phyloP scores from a whole-genome alignment of 176 grass and related monocot genomes.

The Rhynchospora tenuis region DNA sequence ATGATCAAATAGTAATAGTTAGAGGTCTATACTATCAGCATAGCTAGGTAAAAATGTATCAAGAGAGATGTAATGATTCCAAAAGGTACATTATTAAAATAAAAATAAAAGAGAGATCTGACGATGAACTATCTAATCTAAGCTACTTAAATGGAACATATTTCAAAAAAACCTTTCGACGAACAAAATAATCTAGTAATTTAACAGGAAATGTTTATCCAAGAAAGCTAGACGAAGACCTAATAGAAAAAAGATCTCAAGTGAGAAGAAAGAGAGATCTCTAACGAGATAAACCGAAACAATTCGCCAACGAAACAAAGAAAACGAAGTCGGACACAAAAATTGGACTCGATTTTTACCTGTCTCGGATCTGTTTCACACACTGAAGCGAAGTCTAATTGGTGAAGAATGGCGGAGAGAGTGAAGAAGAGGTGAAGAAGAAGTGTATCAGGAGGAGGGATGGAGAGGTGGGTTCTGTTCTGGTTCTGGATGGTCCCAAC shows the following conservation, averaged over 20 bases:
- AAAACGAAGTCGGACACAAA: neutral
- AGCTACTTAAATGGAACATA: neutral
- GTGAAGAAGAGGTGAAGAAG: neutral
- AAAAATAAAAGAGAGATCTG: neutral
- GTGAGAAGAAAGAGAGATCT: neutral
- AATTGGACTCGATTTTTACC: constrained; percentile 7
- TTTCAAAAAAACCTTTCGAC: neutral
- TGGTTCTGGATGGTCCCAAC: too few species aligned
- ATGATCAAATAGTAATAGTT: neutral
- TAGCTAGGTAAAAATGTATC: neutral
- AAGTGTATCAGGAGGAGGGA: neutral
- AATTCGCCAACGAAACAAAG: neutral
- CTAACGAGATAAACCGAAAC: neutral
- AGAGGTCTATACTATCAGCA: neutral
- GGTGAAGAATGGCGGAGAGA: neutral
- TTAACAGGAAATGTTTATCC: neutral
- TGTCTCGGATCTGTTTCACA: neutral
- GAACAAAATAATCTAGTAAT: neutral
- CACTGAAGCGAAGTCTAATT: too few species aligned
- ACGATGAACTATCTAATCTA: neutral
- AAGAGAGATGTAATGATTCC: neutral
- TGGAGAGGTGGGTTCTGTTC: neutral
- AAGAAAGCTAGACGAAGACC: neutral
- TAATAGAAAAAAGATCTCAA: neutral
- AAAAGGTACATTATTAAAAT: neutral